These are phyloP conservation scores for Parasitella parasitica DNA, from an alignment of 371 early-diverging fungal genomes.

Conservation along the genomic window DNA sequence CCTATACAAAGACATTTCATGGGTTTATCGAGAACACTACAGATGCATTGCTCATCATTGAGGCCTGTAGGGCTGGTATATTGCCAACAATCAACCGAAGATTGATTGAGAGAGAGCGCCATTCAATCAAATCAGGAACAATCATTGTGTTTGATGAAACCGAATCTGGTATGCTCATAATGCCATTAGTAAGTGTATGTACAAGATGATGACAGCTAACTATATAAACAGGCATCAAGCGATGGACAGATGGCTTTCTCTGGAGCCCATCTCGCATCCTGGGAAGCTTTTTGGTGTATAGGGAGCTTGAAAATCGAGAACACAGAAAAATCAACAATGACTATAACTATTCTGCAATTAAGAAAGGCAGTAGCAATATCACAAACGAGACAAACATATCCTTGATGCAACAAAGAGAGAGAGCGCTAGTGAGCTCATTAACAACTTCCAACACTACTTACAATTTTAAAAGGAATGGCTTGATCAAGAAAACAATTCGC, in stretches of 20 bases:
- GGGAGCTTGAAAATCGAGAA: constrained; percentile 54
- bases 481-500: constrained; percentile 86
- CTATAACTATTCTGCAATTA: background rate
- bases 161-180: constrained; percentile 42
- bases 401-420: constrained; percentile 35
- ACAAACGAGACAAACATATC: background rate
- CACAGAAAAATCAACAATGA: constrained; percentile 10
- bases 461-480: constrained; percentile 73
- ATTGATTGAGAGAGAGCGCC: constrained; percentile 61
- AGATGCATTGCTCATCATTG: constrained; percentile 69
- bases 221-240: constrained; percentile 52
- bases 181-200: no score
- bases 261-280: constrained; percentile 74
- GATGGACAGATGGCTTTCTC: constrained; percentile 73
- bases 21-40: constrained; percentile 56
- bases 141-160: constrained; percentile 75
- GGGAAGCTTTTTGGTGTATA: constrained; percentile 62
- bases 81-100: constrained; percentile 62
- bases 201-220: background rate
- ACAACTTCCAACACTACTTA: constrained; percentile 53
- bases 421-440: constrained; percentile 59
- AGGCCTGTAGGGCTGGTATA: constrained; percentile 61
- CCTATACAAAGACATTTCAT: constrained; percentile 49
- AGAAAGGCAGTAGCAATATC: background rate
- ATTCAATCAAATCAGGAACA: constrained; percentile 61